A percentile compares a stretch with the other conserved stretches of the same genome.
Conservation (phyloP, 257 asterid genomes). For the Nicotiana attenuata region DNA sequence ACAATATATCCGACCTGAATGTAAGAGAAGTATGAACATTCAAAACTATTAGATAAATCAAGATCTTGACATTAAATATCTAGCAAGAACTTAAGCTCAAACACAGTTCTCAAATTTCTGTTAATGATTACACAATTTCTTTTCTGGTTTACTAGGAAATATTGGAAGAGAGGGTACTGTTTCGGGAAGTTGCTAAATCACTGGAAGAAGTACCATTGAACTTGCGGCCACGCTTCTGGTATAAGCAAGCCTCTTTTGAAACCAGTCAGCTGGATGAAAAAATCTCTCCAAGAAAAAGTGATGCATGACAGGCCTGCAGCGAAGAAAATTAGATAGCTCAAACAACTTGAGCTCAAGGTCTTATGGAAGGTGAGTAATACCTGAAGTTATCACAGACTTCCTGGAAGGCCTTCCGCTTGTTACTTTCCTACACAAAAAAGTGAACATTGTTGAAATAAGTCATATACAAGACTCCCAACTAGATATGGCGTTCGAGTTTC, state of each 20-base stretch:
- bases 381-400: slow-evolving; percentile 84
- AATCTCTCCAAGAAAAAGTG: slow-evolving; percentile 95
- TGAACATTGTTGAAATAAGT: slow-evolving; percentile 5
- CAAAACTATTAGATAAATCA: background rate
- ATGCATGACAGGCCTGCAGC: slow-evolving; percentile 95
- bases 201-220: slow-evolving; percentile 70
- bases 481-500: background rate
- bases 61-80: background rate
- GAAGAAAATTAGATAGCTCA: slow-evolving; percentile 17
- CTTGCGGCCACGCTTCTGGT: slow-evolving; percentile 98
- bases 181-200: slow-evolving; percentile 1
- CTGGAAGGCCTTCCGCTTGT: slow-evolving; percentile 81
- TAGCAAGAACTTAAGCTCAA: background rate
- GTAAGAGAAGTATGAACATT: slow-evolving; percentile 5
- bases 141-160: background rate
- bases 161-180: background rate
- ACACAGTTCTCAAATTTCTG: background rate
- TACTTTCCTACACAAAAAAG: slow-evolving; percentile 52
- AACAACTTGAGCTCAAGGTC: slow-evolving; percentile 16
- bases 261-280: slow-evolving; percentile 91
- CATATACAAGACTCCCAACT: background rate
- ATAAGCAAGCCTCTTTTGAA: slow-evolving; percentile 94
- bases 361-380: slow-evolving; percentile 27
- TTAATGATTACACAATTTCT: background rate
- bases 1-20: slow-evolving; percentile 94